phyloP scores from a whole-genome alignment of 441 rosid species.

The Flueggea neowawraea region DNA sequence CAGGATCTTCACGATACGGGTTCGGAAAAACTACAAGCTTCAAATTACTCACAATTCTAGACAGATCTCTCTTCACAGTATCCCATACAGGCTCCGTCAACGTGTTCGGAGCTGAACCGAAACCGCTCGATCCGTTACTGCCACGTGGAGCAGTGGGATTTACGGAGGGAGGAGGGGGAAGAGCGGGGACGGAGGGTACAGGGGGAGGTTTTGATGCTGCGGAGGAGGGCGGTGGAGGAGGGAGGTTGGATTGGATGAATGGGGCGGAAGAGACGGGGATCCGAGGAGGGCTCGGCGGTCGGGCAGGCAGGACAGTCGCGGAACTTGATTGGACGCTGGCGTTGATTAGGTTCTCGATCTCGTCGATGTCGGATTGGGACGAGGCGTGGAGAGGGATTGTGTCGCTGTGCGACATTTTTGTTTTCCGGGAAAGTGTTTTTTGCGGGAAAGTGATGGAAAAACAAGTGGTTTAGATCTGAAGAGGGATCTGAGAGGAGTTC shows the following conservation, averaged over 20 bases:
- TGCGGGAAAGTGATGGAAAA: no score
- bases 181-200: conserved; percentile 39
- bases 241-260: conserved; percentile 58
- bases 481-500: no score
- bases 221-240: conserved; percentile 36
- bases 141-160: conserved; percentile 1
- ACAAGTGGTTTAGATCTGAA: no score
- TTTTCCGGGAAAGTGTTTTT: no score
- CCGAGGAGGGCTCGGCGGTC: conserved; percentile 62
- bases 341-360: conserved; percentile 84
- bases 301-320: conserved; percentile 76
- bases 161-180: conserved; percentile 24
- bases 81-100: conserved; percentile 97
- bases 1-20: conserved; percentile 90
- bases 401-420: conserved; percentile 65
- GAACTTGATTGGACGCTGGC: conserved; percentile 58
- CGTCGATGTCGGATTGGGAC: conserved; percentile 96
- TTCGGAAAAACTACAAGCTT: conserved; percentile 97
- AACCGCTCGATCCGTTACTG: conserved; percentile 35
- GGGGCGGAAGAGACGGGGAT: conserved; percentile 81
- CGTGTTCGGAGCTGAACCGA: conserved; percentile 79
- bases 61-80: conserved; percentile 94
- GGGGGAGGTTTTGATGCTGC: conserved; percentile 24
- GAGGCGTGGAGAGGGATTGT: conserved; percentile 71
- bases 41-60: conserved; percentile 87